These are phyloP conservation scores for Volutella citrinella DNA, from an alignment of 2,329 filamentous ascomycete genomes.

Conservation along the genomic window DNA sequence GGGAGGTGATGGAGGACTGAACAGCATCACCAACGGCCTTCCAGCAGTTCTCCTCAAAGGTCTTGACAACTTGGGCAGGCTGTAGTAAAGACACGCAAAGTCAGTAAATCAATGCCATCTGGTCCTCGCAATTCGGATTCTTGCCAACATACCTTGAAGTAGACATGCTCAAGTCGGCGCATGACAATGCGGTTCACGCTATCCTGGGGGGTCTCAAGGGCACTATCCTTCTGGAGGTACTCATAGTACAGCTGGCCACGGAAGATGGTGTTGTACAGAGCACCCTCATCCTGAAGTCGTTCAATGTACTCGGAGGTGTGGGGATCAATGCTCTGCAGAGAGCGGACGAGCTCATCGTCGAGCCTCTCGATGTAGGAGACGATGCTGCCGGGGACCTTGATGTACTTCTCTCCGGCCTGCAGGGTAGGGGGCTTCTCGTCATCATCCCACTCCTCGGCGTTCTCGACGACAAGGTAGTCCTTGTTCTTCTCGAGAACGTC, in stretches of 20 bases:
- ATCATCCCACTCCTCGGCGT: slow-evolving; percentile 97
- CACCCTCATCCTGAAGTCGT: slow-evolving; percentile 83
- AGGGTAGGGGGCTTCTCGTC: slow-evolving; percentile 88
- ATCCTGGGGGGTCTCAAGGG: slow-evolving; percentile 76
- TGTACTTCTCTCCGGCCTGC: slow-evolving; percentile 70
- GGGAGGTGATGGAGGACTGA: slow-evolving; percentile 79
- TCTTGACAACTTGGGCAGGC: slow-evolving; percentile 88
- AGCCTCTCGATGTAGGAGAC: slow-evolving; percentile 93
- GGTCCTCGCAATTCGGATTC: too few relatives aligned
- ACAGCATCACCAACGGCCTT: slow-evolving; percentile 68
- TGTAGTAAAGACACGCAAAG: slow-evolving; percentile 33
- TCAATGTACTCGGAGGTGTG: slow-evolving; percentile 99
- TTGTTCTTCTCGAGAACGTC: slow-evolving; percentile 74
- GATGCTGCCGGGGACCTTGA: slow-evolving; percentile 90
- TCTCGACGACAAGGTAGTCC: slow-evolving; percentile 83
- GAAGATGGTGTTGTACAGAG: slow-evolving; percentile 89
- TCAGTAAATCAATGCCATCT: too few relatives aligned
- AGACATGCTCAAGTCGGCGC: slow-evolving; percentile 92
- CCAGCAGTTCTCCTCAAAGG: slow-evolving; percentile 93
- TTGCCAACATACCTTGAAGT: slow-evolving; percentile 86
- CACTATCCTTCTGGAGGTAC: slow-evolving; percentile 65
- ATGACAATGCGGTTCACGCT: slow-evolving; percentile 90
- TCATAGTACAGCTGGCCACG: slow-evolving; percentile 88
- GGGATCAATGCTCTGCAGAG: slow-evolving; percentile 95
- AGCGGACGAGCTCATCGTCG: slow-evolving; percentile 94